These are phyloP conservation scores for Gigaspora rosea DNA, from an alignment of 192 early-diverging fungal species.

Conservation along the genomic window DNA sequence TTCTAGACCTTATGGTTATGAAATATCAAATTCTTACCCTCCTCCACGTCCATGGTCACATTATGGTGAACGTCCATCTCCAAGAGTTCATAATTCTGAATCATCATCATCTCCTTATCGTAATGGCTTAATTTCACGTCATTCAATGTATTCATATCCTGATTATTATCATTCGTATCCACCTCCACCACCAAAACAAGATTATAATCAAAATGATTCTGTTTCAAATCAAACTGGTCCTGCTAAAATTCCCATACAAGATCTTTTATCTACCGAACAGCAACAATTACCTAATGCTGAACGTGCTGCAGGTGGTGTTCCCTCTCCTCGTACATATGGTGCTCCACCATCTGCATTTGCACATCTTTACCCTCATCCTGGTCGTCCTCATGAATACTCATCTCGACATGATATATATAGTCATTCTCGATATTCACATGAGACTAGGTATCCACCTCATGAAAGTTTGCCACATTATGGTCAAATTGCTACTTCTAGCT, in stretches of 20 bases:
- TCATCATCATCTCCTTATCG: conserved; percentile 9
- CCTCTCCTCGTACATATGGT: neutral
- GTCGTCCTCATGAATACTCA: neutral
- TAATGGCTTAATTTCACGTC: neutral
- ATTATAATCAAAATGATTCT: neutral
- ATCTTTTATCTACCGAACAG: neutral
- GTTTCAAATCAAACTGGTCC: neutral
- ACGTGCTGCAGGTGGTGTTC: neutral
- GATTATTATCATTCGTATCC: neutral
- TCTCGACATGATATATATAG: neutral
- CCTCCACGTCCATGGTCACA: neutral
- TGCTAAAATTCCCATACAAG: neutral
- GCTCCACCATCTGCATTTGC: neutral
- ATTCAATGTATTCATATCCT: conserved; percentile 16
- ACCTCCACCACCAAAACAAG: neutral
- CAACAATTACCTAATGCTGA: neutral
- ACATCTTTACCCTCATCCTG: neutral
- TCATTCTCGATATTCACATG: neutral
- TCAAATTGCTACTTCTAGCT: neutral
- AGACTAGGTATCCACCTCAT: neutral
- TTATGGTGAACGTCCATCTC: neutral
- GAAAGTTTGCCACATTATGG: neutral
- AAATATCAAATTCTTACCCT: conserved; percentile 16
- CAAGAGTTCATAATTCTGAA: neutral
- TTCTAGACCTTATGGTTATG: conserved; percentile 17